phyloP scores from a whole-genome alignment of 768 basidiomycete genomes.

The Xerocomellus chrysenteron region DNA sequence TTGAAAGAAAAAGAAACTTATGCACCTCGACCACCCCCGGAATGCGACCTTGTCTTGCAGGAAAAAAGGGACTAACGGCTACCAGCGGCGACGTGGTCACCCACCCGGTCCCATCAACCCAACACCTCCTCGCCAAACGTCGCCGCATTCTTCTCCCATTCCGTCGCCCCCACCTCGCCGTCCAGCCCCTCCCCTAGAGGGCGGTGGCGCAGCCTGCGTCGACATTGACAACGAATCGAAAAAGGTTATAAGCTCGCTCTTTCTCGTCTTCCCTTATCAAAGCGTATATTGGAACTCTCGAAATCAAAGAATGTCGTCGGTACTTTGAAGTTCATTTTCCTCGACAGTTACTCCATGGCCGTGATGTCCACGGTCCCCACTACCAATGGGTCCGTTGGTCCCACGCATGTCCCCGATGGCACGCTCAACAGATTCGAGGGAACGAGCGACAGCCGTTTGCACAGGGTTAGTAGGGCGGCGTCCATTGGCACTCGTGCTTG shows the following conservation, averaged over 20 bases:
- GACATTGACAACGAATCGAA: constrained; percentile 69
- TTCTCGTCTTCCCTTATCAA: constrained; percentile 62
- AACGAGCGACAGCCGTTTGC: constrained; percentile 71
- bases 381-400: constrained; percentile 34
- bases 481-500: constrained; percentile 26
- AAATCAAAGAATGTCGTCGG: constrained; percentile 85
- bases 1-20: not conserved
- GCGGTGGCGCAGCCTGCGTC: constrained; percentile 36
- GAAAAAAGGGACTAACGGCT: constrained; percentile 20
- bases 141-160: constrained; percentile 79
- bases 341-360: constrained; percentile 30
- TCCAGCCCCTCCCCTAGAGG: constrained; percentile 38
- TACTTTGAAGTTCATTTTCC: constrained; percentile 46
- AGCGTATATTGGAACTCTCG: constrained; percentile 69
- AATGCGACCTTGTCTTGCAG: not conserved
- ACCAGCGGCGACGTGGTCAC: constrained; percentile 36
- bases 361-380: constrained; percentile 38
- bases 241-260: constrained; percentile 69
- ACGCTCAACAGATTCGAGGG: constrained; percentile 68
- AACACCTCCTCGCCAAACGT: constrained; percentile 84
- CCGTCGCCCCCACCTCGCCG: constrained; percentile 52
- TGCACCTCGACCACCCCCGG: not conserved
- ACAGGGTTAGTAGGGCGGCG: constrained; percentile 48
- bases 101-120: constrained; percentile 73
- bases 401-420: constrained; percentile 52